These are phyloP conservation scores for Gaultheria prostrata DNA, from an alignment of 148 eudicot species.

Conservation along the genomic window DNA sequence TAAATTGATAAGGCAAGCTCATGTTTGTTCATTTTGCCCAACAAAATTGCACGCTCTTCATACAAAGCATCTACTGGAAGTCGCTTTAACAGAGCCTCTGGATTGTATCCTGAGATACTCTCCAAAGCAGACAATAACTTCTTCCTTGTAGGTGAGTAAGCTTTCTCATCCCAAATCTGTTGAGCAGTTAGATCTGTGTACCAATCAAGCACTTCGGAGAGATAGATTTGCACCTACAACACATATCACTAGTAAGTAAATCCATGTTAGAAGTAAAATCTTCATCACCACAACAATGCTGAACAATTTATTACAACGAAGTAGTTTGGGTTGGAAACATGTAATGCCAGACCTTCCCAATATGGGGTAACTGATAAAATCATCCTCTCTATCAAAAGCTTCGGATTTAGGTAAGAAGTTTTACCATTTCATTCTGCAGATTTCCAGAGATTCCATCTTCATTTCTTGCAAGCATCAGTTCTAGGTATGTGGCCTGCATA, in stretches of 20 bases:
- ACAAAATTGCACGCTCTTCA: constrained; percentile 88
- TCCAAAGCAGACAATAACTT: constrained; percentile 88
- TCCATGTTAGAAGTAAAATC: background rate
- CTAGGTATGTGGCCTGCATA: constrained; percentile 95
- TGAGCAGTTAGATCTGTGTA: constrained; percentile 64
- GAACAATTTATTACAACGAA: constrained; percentile 6
- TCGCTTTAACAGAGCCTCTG: constrained; percentile 76
- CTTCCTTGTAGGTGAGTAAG: constrained; percentile 76
- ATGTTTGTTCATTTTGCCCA: constrained; percentile 93
- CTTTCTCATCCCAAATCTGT: constrained; percentile 83
- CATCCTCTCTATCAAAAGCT: background rate
- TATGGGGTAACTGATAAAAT: background rate
- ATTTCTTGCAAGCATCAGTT: constrained; percentile 86
- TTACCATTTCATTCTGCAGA: constrained; percentile 98
- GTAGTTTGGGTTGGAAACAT: background rate
- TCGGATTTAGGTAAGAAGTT: background rate
- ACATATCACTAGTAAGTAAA: constrained; percentile 10
- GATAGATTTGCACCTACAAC: constrained; percentile 85
- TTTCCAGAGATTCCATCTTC: constrained; percentile 88
- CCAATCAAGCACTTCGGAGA: constrained; percentile 98
- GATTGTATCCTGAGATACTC: constrained; percentile 74
- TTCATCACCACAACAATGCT: background rate
- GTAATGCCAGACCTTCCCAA: constrained; percentile 3
- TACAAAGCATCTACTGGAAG: constrained; percentile 82
- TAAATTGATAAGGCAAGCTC: constrained; percentile 93